Evolutionary conservation across 306 rosid species (phyloP).

Genomic region (Mucuna pruriens): DNA sequence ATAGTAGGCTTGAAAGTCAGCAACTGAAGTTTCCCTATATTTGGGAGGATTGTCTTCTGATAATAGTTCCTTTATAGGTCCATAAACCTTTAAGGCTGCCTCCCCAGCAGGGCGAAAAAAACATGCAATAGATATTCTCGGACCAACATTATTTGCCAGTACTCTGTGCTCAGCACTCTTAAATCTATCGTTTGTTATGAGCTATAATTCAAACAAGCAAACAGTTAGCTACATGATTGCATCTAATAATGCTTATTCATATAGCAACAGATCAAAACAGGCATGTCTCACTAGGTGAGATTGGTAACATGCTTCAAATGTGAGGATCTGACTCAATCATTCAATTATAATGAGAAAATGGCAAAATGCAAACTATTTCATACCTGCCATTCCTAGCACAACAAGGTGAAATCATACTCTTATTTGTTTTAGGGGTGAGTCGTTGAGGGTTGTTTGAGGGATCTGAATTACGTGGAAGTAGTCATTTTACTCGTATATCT

Average conservation of each 20-base stretch:
- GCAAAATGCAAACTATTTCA: too few relatives aligned
- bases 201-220: conserved; percentile 11
- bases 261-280: too few relatives aligned
- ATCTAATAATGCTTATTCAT: not conserved
- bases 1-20: conserved; percentile 27
- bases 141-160: conserved; percentile 27
- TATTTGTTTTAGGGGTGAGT: too few relatives aligned
- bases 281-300: too few relatives aligned
- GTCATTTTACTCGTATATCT: too few relatives aligned
- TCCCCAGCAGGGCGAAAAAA: conserved; percentile 18
- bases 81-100: conserved; percentile 24
- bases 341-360: too few relatives aligned
- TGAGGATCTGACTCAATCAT: too few relatives aligned
- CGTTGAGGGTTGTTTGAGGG: too few relatives aligned
- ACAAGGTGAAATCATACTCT: too few relatives aligned
- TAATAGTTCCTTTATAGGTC: conserved; percentile 59
- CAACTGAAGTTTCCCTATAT: conserved; percentile 45
- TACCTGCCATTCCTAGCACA: too few relatives aligned
- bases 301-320: too few relatives aligned
- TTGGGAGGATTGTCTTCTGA: conserved; percentile 54
- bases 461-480: too few relatives aligned
- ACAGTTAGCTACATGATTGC: not conserved
- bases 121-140: conserved; percentile 43
- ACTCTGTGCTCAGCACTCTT: conserved; percentile 42
- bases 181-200: conserved; percentile 44